Evolutionary conservation across 192 early-diverging fungal genomes (phyloP).

Genomic region (Coemansia sp.): DNA sequence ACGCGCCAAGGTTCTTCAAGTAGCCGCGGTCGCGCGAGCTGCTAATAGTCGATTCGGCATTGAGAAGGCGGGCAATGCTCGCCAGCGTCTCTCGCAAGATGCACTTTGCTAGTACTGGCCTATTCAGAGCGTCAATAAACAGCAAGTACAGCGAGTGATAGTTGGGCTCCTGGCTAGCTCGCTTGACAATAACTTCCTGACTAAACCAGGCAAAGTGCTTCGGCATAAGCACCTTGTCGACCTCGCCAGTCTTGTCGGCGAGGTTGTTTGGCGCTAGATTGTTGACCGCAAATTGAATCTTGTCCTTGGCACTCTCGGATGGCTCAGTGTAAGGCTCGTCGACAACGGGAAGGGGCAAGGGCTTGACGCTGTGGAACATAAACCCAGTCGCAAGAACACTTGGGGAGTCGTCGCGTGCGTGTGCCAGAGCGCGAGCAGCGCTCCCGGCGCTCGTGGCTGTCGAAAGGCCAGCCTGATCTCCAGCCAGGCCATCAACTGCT

Average conservation of each 20-base stretch:
- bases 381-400: slow-evolving; percentile 8
- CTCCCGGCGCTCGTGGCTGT: slow-evolving; percentile 35
- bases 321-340: slow-evolving; percentile 38
- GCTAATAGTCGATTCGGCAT: slow-evolving; percentile 90
- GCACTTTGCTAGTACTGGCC: slow-evolving; percentile 66
- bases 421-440: slow-evolving; percentile 21
- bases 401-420: slow-evolving; percentile 4
- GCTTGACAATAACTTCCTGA: slow-evolving; percentile 91
- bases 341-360: slow-evolving; percentile 34
- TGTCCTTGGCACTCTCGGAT: slow-evolving; percentile 72
- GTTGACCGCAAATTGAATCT: slow-evolving; percentile 97
- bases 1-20: slow-evolving; percentile 95
- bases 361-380: slow-evolving; percentile 40
- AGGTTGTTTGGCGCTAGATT: slow-evolving; percentile 89
- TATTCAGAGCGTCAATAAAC: slow-evolving; percentile 77
- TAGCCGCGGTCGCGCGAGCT: slow-evolving; percentile 86
- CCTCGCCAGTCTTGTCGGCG: slow-evolving; percentile 77
- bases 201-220: slow-evolving; percentile 93
- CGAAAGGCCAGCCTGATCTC: slow-evolving; percentile 3
- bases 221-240: slow-evolving; percentile 58
- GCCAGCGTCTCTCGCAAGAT: slow-evolving; percentile 88
- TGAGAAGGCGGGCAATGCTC: slow-evolving; percentile 86
- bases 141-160: slow-evolving; percentile 90
- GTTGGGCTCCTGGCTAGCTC: slow-evolving; percentile 96
- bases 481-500: slow-evolving; percentile 24